Evolutionary conservation across 164 flowering plant species (phyloP).

Genomic region (Kingdonia uniflora): DNA sequence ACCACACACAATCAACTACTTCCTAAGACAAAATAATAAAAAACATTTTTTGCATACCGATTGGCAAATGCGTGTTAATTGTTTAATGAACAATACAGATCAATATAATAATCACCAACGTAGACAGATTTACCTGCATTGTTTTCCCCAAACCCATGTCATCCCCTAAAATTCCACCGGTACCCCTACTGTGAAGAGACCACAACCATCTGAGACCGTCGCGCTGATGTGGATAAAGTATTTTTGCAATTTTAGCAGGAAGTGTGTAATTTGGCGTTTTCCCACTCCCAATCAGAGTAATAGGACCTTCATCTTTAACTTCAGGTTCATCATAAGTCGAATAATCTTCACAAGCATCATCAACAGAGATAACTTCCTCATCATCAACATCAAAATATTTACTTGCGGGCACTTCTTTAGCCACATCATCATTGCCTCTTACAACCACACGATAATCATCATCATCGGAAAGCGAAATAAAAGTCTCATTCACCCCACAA

Average conservation of each 20-base stretch:
- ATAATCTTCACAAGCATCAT: slow-evolving; percentile 11
- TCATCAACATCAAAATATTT: slow-evolving; percentile 8
- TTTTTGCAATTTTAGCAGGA: slow-evolving; percentile 54
- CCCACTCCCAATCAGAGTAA: slow-evolving; percentile 36
- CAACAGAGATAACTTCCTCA: slow-evolving; percentile 9
- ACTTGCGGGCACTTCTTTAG: neutral
- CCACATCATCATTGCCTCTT: slow-evolving; percentile 10
- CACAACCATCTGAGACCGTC: slow-evolving; percentile 93
- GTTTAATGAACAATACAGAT: too few species aligned
- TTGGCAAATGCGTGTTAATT: too few species aligned
- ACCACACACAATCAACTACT: too few species aligned
- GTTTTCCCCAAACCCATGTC: slow-evolving; percentile 99
- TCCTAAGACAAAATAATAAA: too few species aligned
- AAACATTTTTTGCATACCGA: too few species aligned
- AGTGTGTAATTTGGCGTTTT: slow-evolving; percentile 34
- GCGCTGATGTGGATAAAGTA: slow-evolving; percentile 87
- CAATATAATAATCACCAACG: too few species aligned
- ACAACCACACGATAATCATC: slow-evolving; percentile 30
- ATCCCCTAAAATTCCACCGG: slow-evolving; percentile 96
- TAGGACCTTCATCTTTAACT: slow-evolving; percentile 20
- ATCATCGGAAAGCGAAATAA: slow-evolving; percentile 14
- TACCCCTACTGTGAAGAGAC: slow-evolving; percentile 74
- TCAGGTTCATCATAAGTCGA: slow-evolving; percentile 8
- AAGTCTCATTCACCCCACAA: slow-evolving; percentile 1
- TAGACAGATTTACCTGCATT: slow-evolving; percentile 62